These are phyloP conservation scores for Rubia balearica DNA, from an alignment of 305 asterid species.

Conservation along the genomic window DNA sequence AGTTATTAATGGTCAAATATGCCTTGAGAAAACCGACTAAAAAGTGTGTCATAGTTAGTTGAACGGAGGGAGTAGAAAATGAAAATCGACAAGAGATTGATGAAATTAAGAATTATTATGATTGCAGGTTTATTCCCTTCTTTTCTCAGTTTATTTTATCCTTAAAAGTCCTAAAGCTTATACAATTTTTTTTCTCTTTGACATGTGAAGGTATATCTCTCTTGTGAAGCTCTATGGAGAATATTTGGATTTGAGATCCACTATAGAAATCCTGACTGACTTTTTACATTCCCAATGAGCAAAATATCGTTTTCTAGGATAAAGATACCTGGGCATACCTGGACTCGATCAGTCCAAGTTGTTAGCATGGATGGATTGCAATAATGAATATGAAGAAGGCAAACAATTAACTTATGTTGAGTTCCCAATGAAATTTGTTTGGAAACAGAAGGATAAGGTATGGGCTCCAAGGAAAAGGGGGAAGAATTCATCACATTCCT, in stretches of 20 bases:
- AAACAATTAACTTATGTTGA: not conserved
- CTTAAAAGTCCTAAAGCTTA: no score
- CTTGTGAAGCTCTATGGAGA: slow-evolving; percentile 1
- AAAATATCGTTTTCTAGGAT: not conserved
- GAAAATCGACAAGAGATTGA: not conserved
- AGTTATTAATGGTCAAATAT: no score
- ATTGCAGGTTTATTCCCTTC: not conserved
- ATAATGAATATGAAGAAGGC: not conserved
- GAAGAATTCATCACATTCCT: not conserved
- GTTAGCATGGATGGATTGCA: not conserved
- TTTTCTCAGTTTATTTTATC: no score
- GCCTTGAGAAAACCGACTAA: no score
- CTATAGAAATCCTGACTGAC: not conserved
- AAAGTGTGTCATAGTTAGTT: no score
- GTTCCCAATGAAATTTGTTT: slow-evolving; percentile 1
- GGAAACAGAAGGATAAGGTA: not conserved
- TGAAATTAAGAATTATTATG: not conserved
- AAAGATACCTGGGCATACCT: not conserved
- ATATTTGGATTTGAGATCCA: not conserved
- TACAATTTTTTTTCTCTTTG: not conserved
- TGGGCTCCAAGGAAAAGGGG: slow-evolving; percentile 1
- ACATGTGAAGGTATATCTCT: not conserved
- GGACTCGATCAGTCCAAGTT: not conserved
- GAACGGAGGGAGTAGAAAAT: no score
- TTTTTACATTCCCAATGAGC: not conserved